A percentile compares a stretch with the other conserved stretches of the same genome.
These are phyloP conservation scores for Aspergillus ellipticus DNA, from an alignment of 495 filamentous ascomycete genomes.

Conservation along the genomic window DNA sequence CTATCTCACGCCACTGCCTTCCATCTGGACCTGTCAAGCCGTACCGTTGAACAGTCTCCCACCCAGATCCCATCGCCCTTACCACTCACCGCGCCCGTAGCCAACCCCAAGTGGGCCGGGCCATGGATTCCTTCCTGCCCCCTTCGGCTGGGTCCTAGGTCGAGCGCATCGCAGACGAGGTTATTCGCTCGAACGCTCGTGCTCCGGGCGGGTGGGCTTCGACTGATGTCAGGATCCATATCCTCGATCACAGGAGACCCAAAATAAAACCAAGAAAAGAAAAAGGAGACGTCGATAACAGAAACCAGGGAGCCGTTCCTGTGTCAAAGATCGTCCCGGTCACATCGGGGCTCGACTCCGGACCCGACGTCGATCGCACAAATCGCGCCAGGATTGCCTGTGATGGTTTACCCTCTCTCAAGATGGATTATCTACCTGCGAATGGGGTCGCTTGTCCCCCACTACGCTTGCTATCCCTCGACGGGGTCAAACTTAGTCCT, in stretches of 20 bases:
- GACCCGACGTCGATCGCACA: constrained; percentile 29
- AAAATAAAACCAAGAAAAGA: not conserved
- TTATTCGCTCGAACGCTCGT: not conserved
- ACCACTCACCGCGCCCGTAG: not conserved
- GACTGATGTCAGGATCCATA: not conserved
- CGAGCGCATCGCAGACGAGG: too few relatives aligned
- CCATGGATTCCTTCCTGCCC: not conserved
- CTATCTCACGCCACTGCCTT: constrained; percentile 24
- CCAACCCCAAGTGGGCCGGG: constrained; percentile 10
- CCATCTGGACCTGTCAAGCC: constrained; percentile 23
- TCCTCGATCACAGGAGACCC: not conserved
- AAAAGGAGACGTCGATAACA: not conserved
- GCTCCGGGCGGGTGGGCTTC: not conserved
- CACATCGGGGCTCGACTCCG: constrained; percentile 22
- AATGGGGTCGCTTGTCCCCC: constrained; percentile 18
- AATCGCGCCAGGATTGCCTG: constrained; percentile 25
- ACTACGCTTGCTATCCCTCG: constrained; percentile 9
- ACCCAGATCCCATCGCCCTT: constrained; percentile 3
- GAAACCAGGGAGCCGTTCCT: constrained; percentile 7
- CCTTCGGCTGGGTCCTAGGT: too few relatives aligned
- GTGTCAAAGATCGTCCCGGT: constrained; percentile 28
- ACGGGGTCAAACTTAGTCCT: constrained; percentile 19
- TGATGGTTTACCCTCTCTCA: constrained; percentile 12
- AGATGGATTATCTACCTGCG: constrained; percentile 20
- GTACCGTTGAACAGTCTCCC: constrained; percentile 7